These are phyloP conservation scores for Myxozyma monticola DNA, from an alignment of 805 yeast genomes.

Conservation along the genomic window DNA sequence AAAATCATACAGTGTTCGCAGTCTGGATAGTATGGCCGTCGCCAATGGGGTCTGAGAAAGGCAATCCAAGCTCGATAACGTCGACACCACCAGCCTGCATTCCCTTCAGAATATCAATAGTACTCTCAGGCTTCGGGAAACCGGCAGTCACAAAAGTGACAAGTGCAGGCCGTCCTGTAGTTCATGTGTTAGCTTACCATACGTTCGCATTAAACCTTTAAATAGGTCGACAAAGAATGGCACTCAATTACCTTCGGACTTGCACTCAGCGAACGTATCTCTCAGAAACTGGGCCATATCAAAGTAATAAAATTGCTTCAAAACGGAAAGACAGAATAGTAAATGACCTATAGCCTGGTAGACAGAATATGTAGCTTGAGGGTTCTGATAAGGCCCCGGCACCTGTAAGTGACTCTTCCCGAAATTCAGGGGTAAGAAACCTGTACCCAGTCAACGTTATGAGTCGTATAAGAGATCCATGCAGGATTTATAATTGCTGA, in stretches of 20 bases:
- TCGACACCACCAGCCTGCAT: conserved; percentile 96
- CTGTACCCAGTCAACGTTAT: too few species aligned
- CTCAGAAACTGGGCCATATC: too few species aligned
- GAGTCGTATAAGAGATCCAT: too few species aligned
- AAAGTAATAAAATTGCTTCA: too few species aligned
- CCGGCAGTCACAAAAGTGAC: conserved; percentile 95
- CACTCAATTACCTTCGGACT: conserved; percentile 19
- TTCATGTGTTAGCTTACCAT: neutral
- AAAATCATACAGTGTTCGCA: conserved; percentile 58
- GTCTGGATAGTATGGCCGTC: conserved; percentile 97
- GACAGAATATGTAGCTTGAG: too few species aligned
- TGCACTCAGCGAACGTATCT: conserved; percentile 23
- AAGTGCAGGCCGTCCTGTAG: conserved; percentile 72
- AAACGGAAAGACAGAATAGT: too few species aligned
- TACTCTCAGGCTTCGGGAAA: conserved; percentile 82
- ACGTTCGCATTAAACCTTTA: neutral
- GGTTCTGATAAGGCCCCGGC: too few species aligned
- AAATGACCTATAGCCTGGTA: too few species aligned
- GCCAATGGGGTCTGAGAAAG: conserved; percentile 97
- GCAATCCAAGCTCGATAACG: conserved; percentile 90
- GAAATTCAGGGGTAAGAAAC: too few species aligned
- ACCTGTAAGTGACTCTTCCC: too few species aligned
- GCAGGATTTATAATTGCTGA: too few species aligned
- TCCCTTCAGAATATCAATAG: conserved; percentile 80
- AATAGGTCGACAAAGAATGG: neutral